A percentile compares a stretch with the other conserved stretches of the same genome.
phyloP scores from a whole-genome alignment of 2,329 filamentous ascomycete genomes.

The Curvularia spicifera region DNA sequence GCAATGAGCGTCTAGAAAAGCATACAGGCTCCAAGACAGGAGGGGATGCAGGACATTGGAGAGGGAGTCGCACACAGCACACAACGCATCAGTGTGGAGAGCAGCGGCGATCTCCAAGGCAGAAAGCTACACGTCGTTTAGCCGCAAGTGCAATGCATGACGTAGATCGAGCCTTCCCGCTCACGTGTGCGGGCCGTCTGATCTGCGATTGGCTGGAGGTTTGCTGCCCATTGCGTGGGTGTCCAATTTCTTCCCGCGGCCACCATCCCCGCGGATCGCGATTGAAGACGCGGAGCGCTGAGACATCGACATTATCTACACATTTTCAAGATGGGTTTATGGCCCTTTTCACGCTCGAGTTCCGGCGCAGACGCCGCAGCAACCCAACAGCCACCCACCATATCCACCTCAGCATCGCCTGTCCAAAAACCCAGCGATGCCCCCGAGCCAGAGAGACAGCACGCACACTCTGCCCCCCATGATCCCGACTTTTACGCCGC shows the following conservation, averaged over 20 bases:
- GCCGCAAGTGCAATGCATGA: constrained; percentile 43
- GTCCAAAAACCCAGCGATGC: constrained; percentile 17
- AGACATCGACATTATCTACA: too few relatives aligned
- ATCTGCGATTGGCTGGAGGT: constrained; percentile 31
- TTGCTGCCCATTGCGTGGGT: constrained; percentile 21
- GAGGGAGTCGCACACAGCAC: constrained; percentile 25
- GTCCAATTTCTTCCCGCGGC: constrained; percentile 17
- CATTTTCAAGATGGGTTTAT: constrained; percentile 28
- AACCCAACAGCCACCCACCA: constrained; percentile 19
- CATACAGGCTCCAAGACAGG: constrained; percentile 28
- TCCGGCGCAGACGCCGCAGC: constrained; percentile 20
- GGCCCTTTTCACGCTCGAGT: constrained; percentile 32
- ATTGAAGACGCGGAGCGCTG: neutral
- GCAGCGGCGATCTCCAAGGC: constrained; percentile 42
- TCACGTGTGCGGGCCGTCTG: constrained; percentile 37
- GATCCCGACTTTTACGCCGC: constrained; percentile 63
- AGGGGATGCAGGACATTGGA: constrained; percentile 23
- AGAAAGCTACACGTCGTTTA: constrained; percentile 28
- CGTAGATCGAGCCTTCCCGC: constrained; percentile 36
- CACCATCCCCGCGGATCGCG: constrained; percentile 11
- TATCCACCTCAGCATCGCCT: constrained; percentile 3
- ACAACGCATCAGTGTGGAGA: constrained; percentile 29
- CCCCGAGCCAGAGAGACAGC: constrained; percentile 20
- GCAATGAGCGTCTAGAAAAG: constrained; percentile 31
- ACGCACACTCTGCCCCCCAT: constrained; percentile 48